Conservation (phyloP, 805 yeast species). For the Ogataea pilisensis region DNA sequence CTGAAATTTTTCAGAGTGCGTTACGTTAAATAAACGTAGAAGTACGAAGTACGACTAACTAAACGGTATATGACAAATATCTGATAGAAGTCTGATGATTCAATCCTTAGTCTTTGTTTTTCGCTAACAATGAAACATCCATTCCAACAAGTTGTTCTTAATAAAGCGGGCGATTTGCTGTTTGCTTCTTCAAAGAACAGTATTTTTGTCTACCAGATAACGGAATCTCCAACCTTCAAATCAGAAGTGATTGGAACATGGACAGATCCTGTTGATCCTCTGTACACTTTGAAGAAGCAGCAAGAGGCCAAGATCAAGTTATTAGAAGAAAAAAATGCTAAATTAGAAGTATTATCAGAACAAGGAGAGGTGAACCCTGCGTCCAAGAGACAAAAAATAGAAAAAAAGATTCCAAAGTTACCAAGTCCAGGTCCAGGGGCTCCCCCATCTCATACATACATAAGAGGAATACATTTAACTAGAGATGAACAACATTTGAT, state of each 20-base stretch:
- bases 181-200: conserved; percentile 57
- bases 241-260: conserved; percentile 53
- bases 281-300: conserved; percentile 42
- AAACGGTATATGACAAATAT: no score
- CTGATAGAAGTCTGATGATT: no score
- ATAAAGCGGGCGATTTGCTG: conserved; percentile 41
- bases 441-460: conserved; percentile 61
- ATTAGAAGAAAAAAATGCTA: conserved; percentile 29
- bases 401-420: conserved; percentile 42
- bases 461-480: conserved; percentile 57
- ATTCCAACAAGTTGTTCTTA: conserved; percentile 52
- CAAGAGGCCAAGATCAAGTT: conserved; percentile 38
- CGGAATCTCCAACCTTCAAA: conserved; percentile 26
- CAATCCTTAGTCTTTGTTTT: no score
- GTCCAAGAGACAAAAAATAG: conserved; percentile 31
- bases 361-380: conserved; percentile 11
- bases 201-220: conserved; percentile 46
- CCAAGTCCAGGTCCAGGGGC: conserved; percentile 69
- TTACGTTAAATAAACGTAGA: no score
- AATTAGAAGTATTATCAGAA: conserved; percentile 26
- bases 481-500: conserved; percentile 52
- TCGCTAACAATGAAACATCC: conserved; percentile 77
- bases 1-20: not conserved
- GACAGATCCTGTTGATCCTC: conserved; percentile 55
- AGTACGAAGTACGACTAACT: no score